Base-by-base conservation (phyloP, 805 yeast genomes). In the Yamadazyma akitaensis region DNA sequence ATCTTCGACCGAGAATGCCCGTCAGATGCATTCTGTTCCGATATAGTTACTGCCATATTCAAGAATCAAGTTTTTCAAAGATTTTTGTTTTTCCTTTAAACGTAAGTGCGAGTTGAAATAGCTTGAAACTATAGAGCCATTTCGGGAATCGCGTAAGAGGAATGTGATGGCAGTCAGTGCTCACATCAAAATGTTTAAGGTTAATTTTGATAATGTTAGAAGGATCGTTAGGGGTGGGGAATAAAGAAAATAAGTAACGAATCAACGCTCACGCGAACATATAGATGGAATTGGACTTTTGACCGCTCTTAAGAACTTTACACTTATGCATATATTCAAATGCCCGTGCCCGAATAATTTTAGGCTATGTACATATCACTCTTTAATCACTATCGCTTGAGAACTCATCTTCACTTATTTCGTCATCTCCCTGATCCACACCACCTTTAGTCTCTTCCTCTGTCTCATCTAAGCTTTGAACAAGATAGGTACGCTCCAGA, bases 351-450 rank as follows among this genome's bases (percentile, higher is more conserved):
- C 7, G 24, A 21, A 21, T 21, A 21, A 5, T 21, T 21, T 21
- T 21, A 21, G 7, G n/a, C 32, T 28, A 28, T 13, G n/a, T 28
- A 28, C 32, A 28, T 28, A 12, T 28, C 9, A 12, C n/a, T 34
- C 5, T 14, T 52, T 56, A 70, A 48, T 70, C 76, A 59, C 73
- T 68, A 52, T 70, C 76, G 56, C 73, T 68, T 43, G 54, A 61
- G 50, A 64, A 70, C 8, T 53, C 55, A 14, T 30, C 34, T 17
- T 49, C 50, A n/a, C 48, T 51, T 49, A 49, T 12, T 41, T 44
- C 21, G 19, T 17, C 37, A 6, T 33, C 37, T 16, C 19, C 37
- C 19, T 33, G 11, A 14, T 33, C 37, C 19, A 14, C 19, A 5
- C n/a, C 28, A 19, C 25, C 33, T n/a, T 25, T 53, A 12, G 24